Conservation (phyloP, 768 basidiomycete species). For the Amanita subjunquillea region DNA sequence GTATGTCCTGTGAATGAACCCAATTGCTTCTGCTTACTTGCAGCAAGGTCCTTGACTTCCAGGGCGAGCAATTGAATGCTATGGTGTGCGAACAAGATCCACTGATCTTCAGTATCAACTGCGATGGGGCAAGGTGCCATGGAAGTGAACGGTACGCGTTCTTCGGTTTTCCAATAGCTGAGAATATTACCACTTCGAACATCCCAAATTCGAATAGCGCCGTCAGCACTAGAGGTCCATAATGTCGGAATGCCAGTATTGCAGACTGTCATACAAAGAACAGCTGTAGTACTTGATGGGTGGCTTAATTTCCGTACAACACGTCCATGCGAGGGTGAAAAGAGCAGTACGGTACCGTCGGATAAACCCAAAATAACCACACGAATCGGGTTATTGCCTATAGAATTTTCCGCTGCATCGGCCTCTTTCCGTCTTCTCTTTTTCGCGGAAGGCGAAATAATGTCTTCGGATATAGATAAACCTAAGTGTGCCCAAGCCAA, state of each 20-base stretch:
- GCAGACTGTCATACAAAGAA: slow-evolving; percentile 36
- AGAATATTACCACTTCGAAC: slow-evolving; percentile 35
- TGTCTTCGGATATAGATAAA: slow-evolving; percentile 14
- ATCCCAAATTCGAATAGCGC: slow-evolving; percentile 49
- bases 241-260: slow-evolving; percentile 22
- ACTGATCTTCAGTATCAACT: slow-evolving; percentile 24
- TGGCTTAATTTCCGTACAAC: slow-evolving; percentile 46
- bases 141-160: slow-evolving; percentile 46
- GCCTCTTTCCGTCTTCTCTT: slow-evolving; percentile 44
- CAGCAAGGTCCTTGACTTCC: slow-evolving; percentile 8
- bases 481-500: slow-evolving; percentile 40
- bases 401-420: slow-evolving; percentile 16
- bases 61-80: slow-evolving; percentile 42
- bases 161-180: slow-evolving; percentile 45
- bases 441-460: slow-evolving; percentile 30
- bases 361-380: slow-evolving; percentile 51
- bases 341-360: slow-evolving; percentile 47
- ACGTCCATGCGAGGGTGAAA: slow-evolving; percentile 51
- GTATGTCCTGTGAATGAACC: slow-evolving; percentile 59
- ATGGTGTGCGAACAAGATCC: slow-evolving; percentile 52
- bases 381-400: slow-evolving; percentile 19
- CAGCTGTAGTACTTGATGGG: slow-evolving; percentile 39
- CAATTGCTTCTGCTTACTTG: slow-evolving; percentile 24
- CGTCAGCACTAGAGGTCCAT: slow-evolving; percentile 53
- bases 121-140: slow-evolving; percentile 31